phyloP scores from a whole-genome alignment of 1,284 basidiomycete species.

The Sporisorium iseilematis-ciliati region DNA sequence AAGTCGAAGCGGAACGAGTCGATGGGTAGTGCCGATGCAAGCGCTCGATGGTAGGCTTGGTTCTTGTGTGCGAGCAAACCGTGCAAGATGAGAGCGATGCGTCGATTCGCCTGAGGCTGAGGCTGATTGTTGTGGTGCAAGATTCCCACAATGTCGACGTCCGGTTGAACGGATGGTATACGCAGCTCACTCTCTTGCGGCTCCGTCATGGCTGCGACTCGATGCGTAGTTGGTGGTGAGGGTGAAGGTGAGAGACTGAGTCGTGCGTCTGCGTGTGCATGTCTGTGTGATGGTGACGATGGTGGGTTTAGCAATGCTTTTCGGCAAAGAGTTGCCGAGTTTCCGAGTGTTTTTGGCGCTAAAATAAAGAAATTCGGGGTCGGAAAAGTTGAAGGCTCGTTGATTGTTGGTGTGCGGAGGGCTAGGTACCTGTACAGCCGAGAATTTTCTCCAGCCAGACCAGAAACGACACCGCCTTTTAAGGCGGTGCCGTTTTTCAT shows the following conservation, averaged over 20 bases:
- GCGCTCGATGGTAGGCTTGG: constrained; percentile 80
- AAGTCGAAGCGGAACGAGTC: constrained; percentile 88
- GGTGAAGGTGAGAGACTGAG: background rate
- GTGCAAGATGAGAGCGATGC: constrained; percentile 54
- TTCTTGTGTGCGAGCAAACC: constrained; percentile 71
- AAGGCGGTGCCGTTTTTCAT: too few relatives aligned
- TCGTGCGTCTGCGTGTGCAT: too few relatives aligned
- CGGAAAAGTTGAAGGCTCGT: too few relatives aligned
- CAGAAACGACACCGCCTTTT: too few relatives aligned
- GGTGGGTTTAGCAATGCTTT: background rate
- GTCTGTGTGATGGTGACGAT: background rate
- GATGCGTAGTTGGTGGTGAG: background rate
- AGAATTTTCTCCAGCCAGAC: too few relatives aligned
- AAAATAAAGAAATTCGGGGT: constrained; percentile 1
- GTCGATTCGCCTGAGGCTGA: constrained; percentile 7
- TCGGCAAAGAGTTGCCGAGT: constrained; percentile 1
- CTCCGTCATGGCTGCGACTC: constrained; percentile 13
- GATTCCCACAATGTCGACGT: constrained; percentile 24
- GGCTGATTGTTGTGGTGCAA: constrained; percentile 16
- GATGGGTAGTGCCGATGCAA: constrained; percentile 76
- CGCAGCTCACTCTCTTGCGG: constrained; percentile 14
- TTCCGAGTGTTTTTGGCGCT: background rate
- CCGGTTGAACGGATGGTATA: constrained; percentile 19
- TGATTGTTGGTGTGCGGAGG: too few relatives aligned
- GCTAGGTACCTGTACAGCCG: too few relatives aligned